Percentiles rank a stretch among this genome's conserved stretches.
Evolutionary conservation across 352 stramenopile species (phyloP).

Genomic region (Phytophthora melonis): DNA sequence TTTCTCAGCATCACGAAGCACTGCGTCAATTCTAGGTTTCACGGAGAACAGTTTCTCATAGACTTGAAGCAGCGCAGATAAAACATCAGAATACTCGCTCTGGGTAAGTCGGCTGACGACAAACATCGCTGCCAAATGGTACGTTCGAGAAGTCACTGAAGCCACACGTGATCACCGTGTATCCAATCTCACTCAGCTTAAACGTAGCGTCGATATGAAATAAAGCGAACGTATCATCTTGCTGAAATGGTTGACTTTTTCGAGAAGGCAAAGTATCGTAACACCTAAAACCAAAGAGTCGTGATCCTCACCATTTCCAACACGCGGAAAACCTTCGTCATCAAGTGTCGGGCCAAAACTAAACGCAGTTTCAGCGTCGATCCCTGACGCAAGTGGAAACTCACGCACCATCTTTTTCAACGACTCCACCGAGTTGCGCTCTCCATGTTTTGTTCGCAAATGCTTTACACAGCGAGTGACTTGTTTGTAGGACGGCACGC

Average conservation of each 20-base stretch:
- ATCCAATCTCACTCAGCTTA: too few species aligned
- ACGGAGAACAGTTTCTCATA: not conserved
- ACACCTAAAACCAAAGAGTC: not conserved
- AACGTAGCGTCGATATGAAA: not conserved
- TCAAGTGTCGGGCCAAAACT: not conserved
- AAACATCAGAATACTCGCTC: too few species aligned
- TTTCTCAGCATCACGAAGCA: not conserved
- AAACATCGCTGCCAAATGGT: too few species aligned
- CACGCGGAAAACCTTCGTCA: not conserved
- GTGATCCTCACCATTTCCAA: not conserved
- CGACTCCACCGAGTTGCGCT: not conserved
- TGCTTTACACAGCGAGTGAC: slow-evolving; percentile 4
- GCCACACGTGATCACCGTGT: too few species aligned
- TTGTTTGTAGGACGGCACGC: slow-evolving; percentile 1
- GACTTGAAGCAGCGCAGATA: too few species aligned
- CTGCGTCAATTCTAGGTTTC: not conserved
- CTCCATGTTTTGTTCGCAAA: not conserved
- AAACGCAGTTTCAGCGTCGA: not conserved
- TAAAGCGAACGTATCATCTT: not conserved
- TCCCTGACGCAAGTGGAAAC: not conserved
- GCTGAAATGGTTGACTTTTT: not conserved
- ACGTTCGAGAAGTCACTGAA: too few species aligned
- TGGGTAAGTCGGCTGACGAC: too few species aligned
- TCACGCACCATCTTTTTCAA: not conserved
- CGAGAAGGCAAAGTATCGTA: not conserved